phyloP scores from a whole-genome alignment of 1,284 basidiomycete genomes.

The Moniliophthora roreri region DNA sequence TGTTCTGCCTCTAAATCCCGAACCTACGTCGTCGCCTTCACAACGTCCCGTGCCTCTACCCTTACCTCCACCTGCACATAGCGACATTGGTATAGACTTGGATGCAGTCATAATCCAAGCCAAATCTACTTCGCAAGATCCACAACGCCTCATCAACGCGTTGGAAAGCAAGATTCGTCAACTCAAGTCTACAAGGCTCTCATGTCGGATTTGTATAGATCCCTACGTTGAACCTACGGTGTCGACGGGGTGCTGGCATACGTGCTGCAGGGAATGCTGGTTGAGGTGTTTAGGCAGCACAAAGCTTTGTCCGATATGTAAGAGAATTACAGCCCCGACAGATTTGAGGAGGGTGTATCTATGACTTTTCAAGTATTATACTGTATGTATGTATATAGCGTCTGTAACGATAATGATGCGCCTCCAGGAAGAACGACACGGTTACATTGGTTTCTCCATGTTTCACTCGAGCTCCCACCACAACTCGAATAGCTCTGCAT shows the following conservation, averaged over 20 bases:
- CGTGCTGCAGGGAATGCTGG: constrained; percentile 79
- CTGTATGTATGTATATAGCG: background rate
- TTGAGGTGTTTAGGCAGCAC: constrained; percentile 76
- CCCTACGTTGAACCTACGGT: constrained; percentile 74
- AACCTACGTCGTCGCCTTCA: constrained; percentile 8
- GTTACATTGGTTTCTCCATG: too few species aligned
- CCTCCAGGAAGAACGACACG: too few species aligned
- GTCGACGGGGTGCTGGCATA: constrained; percentile 85
- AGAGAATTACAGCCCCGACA: constrained; percentile 71
- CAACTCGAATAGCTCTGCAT: too few species aligned
- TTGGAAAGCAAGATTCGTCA: constrained; percentile 61
- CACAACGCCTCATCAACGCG: constrained; percentile 48
- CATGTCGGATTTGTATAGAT: constrained; percentile 78
- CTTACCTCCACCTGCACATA: too few species aligned
- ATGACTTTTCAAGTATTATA: constrained; percentile 14
- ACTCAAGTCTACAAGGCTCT: constrained; percentile 50
- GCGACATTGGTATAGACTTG: constrained; percentile 16
- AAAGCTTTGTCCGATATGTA: constrained; percentile 80
- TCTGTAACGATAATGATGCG: too few species aligned
- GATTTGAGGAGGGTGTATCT: constrained; percentile 72
- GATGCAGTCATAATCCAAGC: constrained; percentile 52
- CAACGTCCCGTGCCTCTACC: background rate
- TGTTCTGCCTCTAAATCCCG: constrained; percentile 37
- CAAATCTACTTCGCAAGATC: constrained; percentile 46
- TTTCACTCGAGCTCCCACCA: too few species aligned